Evolutionary conservation across 129 eudicot species (phyloP).

Genomic region (Lactuca saligna): DNA sequence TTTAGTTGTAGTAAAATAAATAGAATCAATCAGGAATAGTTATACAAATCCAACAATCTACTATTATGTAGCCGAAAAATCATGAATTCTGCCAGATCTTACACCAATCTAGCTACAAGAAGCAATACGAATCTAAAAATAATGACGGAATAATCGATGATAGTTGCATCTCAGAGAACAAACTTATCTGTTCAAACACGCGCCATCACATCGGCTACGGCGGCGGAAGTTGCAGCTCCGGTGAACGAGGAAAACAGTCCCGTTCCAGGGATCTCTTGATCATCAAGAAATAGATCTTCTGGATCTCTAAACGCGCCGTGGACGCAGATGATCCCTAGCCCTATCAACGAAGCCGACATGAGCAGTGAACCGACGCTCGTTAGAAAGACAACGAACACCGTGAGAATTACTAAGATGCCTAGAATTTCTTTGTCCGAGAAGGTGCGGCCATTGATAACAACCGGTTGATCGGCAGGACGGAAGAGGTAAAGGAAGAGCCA

Average conservation of each 20-base stretch:
- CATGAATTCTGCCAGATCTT: conserved; percentile 20
- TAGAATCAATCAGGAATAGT: conserved; percentile 19
- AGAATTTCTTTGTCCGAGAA: conserved; percentile 64
- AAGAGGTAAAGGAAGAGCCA: conserved; percentile 82
- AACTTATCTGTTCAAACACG: conserved; percentile 44
- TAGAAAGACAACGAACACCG: conserved; percentile 53
- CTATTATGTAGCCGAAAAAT: conserved; percentile 25
- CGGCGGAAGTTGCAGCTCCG: conserved; percentile 53
- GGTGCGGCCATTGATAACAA: conserved; percentile 52
- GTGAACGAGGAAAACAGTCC: conserved; percentile 53
- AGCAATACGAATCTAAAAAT: conserved; percentile 14
- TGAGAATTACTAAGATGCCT: conserved; percentile 40
- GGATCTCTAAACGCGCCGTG: conserved; percentile 91
- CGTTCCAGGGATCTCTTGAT: conserved; percentile 51
- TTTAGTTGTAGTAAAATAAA: conserved; percentile 11
- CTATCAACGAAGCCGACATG: conserved; percentile 66
- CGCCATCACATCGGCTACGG: conserved; percentile 45
- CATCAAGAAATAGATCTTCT: conserved; percentile 77
- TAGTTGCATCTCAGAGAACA: conserved; percentile 19
- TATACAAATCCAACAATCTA: conserved; percentile 32
- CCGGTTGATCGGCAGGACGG: conserved; percentile 74
- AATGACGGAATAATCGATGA: conserved; percentile 18
- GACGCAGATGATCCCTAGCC: conserved; percentile 51
- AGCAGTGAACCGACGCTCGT: conserved; percentile 71
- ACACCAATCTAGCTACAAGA: conserved; percentile 7